A percentile compares a stretch with the other conserved stretches of the same genome.
Conservation (phyloP, 495 filamentous ascomycete genomes). For the Podospora pseudocomata region DNA sequence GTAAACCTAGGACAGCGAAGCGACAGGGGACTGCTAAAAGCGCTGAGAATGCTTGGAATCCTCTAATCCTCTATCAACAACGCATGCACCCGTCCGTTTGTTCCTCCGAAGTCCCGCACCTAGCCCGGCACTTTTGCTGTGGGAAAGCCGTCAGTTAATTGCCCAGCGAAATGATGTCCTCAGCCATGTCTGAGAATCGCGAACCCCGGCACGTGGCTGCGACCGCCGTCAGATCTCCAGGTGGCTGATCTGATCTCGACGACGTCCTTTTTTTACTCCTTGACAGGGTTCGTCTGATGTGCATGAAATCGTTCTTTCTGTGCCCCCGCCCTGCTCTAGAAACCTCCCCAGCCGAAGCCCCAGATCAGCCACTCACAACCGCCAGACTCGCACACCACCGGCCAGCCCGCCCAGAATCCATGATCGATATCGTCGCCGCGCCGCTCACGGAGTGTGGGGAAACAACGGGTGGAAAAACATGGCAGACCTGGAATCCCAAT, state of each 20-base stretch:
- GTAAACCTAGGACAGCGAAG: background rate
- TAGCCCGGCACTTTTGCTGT: conserved; percentile 14
- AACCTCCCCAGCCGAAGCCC: conserved; percentile 10
- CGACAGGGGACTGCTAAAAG: conserved; percentile 10
- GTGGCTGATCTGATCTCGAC: conserved; percentile 8
- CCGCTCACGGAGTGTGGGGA: conserved; percentile 13
- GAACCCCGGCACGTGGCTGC: conserved; percentile 14
- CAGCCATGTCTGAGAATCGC: conserved; percentile 1
- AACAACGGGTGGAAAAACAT: background rate
- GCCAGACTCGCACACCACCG: conserved; percentile 16
- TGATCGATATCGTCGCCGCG: background rate
- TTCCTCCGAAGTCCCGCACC: conserved; percentile 9
- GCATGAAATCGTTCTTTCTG: conserved; percentile 14
- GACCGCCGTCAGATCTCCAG: conserved; percentile 13
- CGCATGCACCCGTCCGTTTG: conserved; percentile 2
- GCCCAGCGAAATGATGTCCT: conserved; percentile 11
- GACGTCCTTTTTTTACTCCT: background rate
- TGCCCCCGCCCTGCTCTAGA: conserved; percentile 18
- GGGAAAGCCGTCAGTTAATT: conserved; percentile 16
- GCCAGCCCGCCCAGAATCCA: conserved; percentile 7
- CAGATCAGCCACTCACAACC: background rate
- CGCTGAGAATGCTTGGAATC: background rate
- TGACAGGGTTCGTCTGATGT: conserved; percentile 15
- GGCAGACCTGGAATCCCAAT: background rate
- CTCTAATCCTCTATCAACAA: background rate